Conservation (phyloP, 1,284 basidiomycete genomes). For the Malassezia nana region DNA sequence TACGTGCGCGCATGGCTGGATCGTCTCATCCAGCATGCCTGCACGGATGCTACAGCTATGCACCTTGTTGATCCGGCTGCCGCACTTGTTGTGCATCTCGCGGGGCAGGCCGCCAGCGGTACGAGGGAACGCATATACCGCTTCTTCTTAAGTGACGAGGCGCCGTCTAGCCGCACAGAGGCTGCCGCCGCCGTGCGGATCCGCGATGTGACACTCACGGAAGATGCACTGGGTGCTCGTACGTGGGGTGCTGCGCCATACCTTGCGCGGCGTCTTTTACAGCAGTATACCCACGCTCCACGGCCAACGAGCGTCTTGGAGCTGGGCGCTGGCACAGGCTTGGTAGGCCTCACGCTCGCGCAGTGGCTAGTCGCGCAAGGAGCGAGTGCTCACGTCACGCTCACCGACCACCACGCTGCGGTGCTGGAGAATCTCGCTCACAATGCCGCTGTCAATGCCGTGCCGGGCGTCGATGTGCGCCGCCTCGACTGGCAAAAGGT, state of each 20-base stretch:
- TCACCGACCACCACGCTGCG: constrained; percentile 36
- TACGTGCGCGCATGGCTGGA: constrained; percentile 13
- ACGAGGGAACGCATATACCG: neutral
- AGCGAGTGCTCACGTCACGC: constrained; percentile 10
- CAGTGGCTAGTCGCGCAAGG: constrained; percentile 7
- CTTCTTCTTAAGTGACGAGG: constrained; percentile 6
- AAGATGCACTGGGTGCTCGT: constrained; percentile 35
- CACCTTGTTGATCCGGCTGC: constrained; percentile 4
- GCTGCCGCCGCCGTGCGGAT: constrained; percentile 17
- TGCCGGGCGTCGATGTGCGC: constrained; percentile 9
- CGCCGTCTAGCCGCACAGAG: neutral
- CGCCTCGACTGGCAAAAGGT: constrained; percentile 37
- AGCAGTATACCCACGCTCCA: constrained; percentile 5
- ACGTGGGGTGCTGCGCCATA: constrained; percentile 43
- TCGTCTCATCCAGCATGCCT: constrained; percentile 7
- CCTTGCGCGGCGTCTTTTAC: constrained; percentile 27
- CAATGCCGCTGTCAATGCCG: constrained; percentile 16
- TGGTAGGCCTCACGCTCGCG: constrained; percentile 31
- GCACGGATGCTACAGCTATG: neutral
- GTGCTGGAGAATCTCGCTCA: constrained; percentile 31
- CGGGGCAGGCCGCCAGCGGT: constrained; percentile 9
- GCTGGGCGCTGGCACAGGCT: constrained; percentile 42
- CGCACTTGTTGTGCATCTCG: constrained; percentile 9
- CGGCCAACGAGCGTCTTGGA: constrained; percentile 25
- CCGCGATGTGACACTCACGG: constrained; percentile 27